phyloP scores from a whole-genome alignment of 2,329 filamentous ascomycete species.

The Byssochlamys sp. region DNA sequence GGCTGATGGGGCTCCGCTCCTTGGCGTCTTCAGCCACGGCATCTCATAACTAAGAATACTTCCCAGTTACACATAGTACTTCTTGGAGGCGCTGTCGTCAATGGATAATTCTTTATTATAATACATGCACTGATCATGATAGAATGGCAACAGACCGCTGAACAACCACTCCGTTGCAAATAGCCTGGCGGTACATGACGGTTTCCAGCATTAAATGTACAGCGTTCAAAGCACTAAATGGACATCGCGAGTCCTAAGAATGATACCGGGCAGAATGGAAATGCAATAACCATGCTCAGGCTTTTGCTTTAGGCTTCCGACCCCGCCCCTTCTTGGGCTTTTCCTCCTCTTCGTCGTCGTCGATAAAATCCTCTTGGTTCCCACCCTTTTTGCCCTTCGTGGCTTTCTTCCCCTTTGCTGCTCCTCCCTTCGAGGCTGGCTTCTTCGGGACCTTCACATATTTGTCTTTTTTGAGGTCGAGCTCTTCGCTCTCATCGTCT shows the following conservation, averaged over 20 bases:
- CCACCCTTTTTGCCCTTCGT: conserved; percentile 24
- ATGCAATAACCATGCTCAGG: conserved; percentile 1
- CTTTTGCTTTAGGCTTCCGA: conserved; percentile 21
- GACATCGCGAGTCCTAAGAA: background rate
- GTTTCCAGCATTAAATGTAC: background rate
- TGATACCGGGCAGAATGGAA: background rate
- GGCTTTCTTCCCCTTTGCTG: conserved; percentile 32
- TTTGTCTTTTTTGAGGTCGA: conserved; percentile 88
- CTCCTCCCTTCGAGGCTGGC: conserved; percentile 36
- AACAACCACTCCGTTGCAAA: background rate
- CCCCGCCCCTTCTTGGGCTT: conserved; percentile 44
- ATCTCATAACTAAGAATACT: background rate
- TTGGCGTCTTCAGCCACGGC: background rate
- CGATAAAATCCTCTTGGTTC: conserved; percentile 31
- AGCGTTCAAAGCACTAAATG: background rate
- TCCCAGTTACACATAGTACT: background rate
- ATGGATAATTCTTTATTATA: background rate
- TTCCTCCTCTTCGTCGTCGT: conserved; percentile 44
- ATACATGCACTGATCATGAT: background rate
- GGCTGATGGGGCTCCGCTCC: conserved; percentile 5
- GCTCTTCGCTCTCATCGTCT: conserved; percentile 62
- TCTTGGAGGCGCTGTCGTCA: background rate
- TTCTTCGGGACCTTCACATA: conserved; percentile 90
- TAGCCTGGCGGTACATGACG: background rate
- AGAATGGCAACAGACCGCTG: background rate